A percentile compares a stretch with the other conserved stretches of the same genome.
phyloP scores from a whole-genome alignment of 768 basidiomycete genomes.

The Suillus spraguei region DNA sequence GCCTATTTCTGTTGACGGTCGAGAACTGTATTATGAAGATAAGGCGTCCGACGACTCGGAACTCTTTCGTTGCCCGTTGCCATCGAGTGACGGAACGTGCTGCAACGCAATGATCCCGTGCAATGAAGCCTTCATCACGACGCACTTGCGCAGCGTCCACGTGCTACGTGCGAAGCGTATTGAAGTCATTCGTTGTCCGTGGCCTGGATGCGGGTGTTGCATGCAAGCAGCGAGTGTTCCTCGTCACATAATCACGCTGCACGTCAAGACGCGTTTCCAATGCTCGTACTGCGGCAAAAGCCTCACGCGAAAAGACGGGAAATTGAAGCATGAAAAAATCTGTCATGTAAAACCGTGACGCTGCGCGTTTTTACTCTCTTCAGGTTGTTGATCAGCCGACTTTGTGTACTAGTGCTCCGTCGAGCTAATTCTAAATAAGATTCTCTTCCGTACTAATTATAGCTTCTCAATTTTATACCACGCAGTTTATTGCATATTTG shows the following conservation, averaged over 20 bases:
- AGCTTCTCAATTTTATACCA: neutral
- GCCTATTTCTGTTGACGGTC: too few relatives aligned
- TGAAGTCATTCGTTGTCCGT: neutral
- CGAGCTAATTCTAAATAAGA: neutral
- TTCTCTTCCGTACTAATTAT: constrained; percentile 2
- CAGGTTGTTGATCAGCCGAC: neutral
- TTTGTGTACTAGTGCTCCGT: neutral
- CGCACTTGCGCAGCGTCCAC: neutral
- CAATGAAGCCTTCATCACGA: neutral
- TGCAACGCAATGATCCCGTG: neutral
- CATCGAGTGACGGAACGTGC: neutral
- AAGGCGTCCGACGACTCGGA: too few relatives aligned
- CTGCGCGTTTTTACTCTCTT: neutral
- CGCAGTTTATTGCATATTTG: neutral
- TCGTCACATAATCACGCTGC: constrained; percentile 1
- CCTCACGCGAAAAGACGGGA: constrained; percentile 6
- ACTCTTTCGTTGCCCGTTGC: neutral
- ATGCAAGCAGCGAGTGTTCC: neutral
- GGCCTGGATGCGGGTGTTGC: neutral
- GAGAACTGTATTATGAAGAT: neutral
- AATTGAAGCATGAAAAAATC: neutral
- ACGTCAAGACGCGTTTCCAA: neutral
- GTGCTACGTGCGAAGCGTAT: neutral
- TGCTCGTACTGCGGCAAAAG: constrained; percentile 4
- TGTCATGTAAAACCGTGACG: constrained; percentile 1